Evolutionary conservation across 768 basidiomycete species (phyloP).

Genomic region (Tricholoma hemisulphureum): DNA sequence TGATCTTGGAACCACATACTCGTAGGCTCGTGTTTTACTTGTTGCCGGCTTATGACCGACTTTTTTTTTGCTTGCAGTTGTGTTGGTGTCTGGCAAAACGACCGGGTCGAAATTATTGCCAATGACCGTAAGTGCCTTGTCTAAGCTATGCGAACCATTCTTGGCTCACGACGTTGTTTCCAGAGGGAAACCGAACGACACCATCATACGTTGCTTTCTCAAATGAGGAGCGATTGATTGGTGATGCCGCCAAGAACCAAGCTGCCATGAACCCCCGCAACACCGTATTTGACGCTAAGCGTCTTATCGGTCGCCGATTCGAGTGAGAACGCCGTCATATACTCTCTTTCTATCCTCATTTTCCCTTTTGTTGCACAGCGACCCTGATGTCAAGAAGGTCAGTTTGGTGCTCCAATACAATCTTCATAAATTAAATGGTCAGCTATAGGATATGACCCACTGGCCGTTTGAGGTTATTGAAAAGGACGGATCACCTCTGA

Average conservation of each 20-base stretch:
- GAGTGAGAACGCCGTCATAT: conserved; percentile 56
- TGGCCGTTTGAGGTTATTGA: conserved; percentile 98
- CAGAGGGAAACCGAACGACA: conserved; percentile 98
- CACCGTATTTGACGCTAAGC: conserved; percentile 99
- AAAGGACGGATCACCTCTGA: conserved; percentile 94
- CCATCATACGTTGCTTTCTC: conserved; percentile 99
- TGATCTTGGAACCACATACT: conserved; percentile 97
- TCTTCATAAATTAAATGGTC: conserved; percentile 11
- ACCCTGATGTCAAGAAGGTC: conserved; percentile 92
- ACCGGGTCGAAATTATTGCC: conserved; percentile 99
- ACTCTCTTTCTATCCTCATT: conserved; percentile 7
- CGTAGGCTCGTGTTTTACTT: conserved; percentile 47
- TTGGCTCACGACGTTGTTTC: conserved; percentile 3
- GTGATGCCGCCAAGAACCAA: conserved; percentile 98
- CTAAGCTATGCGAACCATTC: neutral
- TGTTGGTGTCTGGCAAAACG: conserved; percentile 99
- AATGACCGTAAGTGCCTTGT: conserved; percentile 73
- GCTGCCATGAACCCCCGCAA: conserved; percentile 99
- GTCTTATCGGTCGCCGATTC: conserved; percentile 95
- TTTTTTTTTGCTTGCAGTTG: conserved; percentile 55
- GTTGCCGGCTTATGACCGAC: conserved; percentile 8
- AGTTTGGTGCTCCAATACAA: conserved; percentile 13
- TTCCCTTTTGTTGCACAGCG: conserved; percentile 42
- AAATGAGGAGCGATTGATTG: conserved; percentile 92
- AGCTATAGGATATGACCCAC: conserved; percentile 81